Evolutionary conservation across 1,284 basidiomycete species (phyloP).

Genomic region (Ganoderma lucidum): DNA sequence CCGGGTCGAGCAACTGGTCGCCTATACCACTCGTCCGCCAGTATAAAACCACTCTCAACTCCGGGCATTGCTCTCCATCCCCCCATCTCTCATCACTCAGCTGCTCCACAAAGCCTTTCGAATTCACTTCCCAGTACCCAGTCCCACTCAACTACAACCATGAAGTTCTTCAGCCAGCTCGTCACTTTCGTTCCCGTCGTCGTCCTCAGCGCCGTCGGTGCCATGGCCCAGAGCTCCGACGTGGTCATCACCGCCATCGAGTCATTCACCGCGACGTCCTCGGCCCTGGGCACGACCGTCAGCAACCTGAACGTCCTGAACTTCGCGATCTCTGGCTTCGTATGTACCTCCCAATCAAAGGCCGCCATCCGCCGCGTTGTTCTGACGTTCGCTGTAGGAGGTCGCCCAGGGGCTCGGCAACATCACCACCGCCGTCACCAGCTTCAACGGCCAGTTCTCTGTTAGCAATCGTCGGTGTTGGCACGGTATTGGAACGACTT

Average conservation of each 20-base stretch:
- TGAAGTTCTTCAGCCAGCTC: conserved; percentile 12
- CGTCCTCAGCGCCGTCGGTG: conserved; percentile 2
- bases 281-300: conserved; percentile 3
- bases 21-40: not conserved
- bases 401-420: conserved; percentile 11
- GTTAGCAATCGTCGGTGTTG: not conserved
- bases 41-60: not conserved
- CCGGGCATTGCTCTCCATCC: not conserved
- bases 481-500: not conserved
- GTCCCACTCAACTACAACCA: not conserved
- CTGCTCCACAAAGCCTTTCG: too few species aligned
- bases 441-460: conserved; percentile 4
- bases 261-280: conserved; percentile 1
- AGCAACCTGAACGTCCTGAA: conserved; percentile 1
- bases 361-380: not conserved
- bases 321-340: not conserved
- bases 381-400: not conserved
- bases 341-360: not conserved
- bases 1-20: not conserved
- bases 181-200: conserved; percentile 6
- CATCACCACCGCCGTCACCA: conserved; percentile 12
- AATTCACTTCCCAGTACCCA: not conserved
- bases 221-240: conserved; percentile 8
- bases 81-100: not conserved
- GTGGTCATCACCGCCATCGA: conserved; percentile 8